phyloP scores from a whole-genome alignment of 2,329 filamentous ascomycete species.

The Microsporum canis region DNA sequence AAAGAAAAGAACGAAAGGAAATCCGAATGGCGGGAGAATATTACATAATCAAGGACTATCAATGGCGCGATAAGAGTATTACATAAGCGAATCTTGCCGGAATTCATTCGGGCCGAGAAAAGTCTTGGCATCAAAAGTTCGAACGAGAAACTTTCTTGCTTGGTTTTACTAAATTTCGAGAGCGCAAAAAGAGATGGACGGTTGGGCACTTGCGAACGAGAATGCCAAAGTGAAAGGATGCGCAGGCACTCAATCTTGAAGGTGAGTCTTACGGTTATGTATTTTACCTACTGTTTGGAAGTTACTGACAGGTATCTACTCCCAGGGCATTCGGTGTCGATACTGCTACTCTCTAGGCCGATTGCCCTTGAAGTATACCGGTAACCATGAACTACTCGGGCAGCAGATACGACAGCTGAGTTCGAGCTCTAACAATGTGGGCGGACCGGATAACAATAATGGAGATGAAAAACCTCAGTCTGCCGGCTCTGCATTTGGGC shows the following conservation, averaged over 20 bases:
- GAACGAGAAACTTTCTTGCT: neutral
- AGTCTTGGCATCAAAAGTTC: neutral
- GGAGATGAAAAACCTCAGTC: neutral
- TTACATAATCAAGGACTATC: neutral
- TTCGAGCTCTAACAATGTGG: neutral
- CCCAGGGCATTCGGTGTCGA: neutral
- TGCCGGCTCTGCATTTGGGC: neutral
- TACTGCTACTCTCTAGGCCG: neutral
- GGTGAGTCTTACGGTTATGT: neutral
- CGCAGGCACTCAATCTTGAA: constrained; percentile 2
- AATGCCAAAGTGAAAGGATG: constrained; percentile 2
- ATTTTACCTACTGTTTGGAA: neutral
- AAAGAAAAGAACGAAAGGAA: neutral
- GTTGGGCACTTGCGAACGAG: neutral
- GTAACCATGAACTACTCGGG: neutral
- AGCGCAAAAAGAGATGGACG: neutral
- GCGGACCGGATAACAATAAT: neutral
- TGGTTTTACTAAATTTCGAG: neutral
- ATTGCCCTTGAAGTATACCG: neutral
- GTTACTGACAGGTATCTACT: neutral
- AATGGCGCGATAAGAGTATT: constrained; percentile 1
- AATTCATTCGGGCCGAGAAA: neutral
- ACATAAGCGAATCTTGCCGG: neutral
- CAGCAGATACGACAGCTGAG: neutral
- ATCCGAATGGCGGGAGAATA: neutral